These are phyloP conservation scores for Neofusicoccum parvum DNA, from an alignment of 2,329 filamentous ascomycete species.

Conservation along the genomic window DNA sequence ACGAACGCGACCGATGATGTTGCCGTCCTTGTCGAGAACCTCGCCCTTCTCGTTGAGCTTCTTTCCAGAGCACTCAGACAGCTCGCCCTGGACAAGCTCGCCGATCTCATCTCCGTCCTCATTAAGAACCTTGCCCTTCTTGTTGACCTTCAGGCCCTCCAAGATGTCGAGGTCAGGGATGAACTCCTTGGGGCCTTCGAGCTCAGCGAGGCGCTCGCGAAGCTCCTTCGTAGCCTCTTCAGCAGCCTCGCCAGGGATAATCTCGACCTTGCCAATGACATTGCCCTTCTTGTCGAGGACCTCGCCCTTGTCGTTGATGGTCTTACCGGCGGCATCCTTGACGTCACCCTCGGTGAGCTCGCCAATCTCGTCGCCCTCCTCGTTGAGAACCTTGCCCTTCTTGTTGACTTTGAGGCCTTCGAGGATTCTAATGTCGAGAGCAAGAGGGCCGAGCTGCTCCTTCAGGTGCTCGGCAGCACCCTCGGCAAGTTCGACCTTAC, in stretches of 20 bases:
- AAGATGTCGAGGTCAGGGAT: constrained; percentile 51
- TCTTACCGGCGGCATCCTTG: constrained; percentile 49
- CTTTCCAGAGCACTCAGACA: constrained; percentile 65
- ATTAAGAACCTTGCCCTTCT: constrained; percentile 57
- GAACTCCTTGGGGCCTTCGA: constrained; percentile 35
- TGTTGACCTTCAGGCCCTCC: constrained; percentile 60
- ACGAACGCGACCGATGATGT: constrained; percentile 63
- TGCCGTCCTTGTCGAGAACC: constrained; percentile 65
- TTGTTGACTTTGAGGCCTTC: constrained; percentile 60
- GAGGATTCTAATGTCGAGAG: constrained; percentile 51
- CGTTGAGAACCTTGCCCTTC: constrained; percentile 56
- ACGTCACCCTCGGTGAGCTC: constrained; percentile 52
- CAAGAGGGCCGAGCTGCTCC: constrained; percentile 38
- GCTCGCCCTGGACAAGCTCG: constrained; percentile 58
- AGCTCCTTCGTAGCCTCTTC: constrained; percentile 53
- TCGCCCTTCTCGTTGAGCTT: constrained; percentile 67
- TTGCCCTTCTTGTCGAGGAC: constrained; percentile 54
- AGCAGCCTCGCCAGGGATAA: constrained; percentile 53
- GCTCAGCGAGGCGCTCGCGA: constrained; percentile 49
- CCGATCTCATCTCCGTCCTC: constrained; percentile 58
- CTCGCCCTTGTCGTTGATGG: constrained; percentile 54
- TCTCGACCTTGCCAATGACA: constrained; percentile 52
- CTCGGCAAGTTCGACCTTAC: constrained; percentile 53
- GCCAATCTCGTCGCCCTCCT: constrained; percentile 54
- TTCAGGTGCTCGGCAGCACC: constrained; percentile 51